Percentiles rank a stretch among this genome's conserved stretches.
These are phyloP conservation scores for Porogramme epimiltina DNA, from an alignment of 1,284 basidiomycete genomes.

Conservation along the genomic window DNA sequence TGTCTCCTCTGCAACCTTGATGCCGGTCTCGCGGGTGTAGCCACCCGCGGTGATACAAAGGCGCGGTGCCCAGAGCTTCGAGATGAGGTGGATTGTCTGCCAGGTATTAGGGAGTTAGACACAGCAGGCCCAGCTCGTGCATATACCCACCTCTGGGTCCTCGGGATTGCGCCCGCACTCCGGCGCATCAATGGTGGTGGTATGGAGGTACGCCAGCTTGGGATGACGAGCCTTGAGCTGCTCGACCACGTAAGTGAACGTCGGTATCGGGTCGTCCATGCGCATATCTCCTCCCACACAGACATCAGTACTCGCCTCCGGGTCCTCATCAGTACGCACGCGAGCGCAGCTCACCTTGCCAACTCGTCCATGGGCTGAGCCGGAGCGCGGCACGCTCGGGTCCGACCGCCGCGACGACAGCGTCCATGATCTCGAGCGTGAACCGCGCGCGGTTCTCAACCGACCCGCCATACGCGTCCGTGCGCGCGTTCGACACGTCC, in stretches of 20 bases:
- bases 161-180: slow-evolving; percentile 16
- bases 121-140: not conserved
- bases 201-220: slow-evolving; percentile 59
- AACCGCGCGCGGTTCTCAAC: slow-evolving; percentile 1
- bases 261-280: slow-evolving; percentile 48
- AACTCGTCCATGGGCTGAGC: slow-evolving; percentile 48
- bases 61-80: slow-evolving; percentile 29
- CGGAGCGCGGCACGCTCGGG: slow-evolving; percentile 47
- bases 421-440: not conserved
- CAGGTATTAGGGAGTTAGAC: not conserved
- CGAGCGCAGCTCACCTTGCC: not conserved
- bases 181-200: slow-evolving; percentile 38
- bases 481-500: slow-evolving; percentile 46
- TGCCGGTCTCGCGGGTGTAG: slow-evolving; percentile 15
- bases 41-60: slow-evolving; percentile 38
- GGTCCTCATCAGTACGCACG: too few species aligned
- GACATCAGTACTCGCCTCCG: too few species aligned
- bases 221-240: slow-evolving; percentile 41
- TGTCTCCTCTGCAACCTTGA: slow-evolving; percentile 31
- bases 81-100: slow-evolving; percentile 25
- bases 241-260: slow-evolving; percentile 39
- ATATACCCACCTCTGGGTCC: slow-evolving; percentile 3
- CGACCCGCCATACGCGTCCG: slow-evolving; percentile 16
- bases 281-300: slow-evolving; percentile 23
- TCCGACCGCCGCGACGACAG: slow-evolving; percentile 35